phyloP scores from a whole-genome alignment of 176 grass and related monocot genomes.

The Luzula sylvatica region DNA sequence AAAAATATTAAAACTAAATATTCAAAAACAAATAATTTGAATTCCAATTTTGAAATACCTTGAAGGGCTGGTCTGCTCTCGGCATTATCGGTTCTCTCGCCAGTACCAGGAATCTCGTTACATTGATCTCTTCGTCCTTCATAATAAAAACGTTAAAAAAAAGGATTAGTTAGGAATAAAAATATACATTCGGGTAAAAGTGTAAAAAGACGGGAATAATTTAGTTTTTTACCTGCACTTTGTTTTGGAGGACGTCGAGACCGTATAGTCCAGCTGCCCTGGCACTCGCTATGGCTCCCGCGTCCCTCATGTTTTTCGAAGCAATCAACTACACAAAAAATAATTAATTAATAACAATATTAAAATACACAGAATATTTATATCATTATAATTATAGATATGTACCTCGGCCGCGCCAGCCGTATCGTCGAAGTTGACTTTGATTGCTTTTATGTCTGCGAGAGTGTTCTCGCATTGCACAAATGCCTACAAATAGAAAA shows the following conservation, averaged over 20 bases:
- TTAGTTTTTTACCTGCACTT: conserved; percentile 34
- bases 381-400: no score
- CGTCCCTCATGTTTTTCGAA: conserved; percentile 31
- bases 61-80: conserved; percentile 27
- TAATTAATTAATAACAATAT: not conserved
- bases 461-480: conserved; percentile 42
- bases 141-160: not conserved
- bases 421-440: conserved; percentile 37
- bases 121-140: conserved; percentile 41
- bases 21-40: conserved; percentile 15
- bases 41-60: conserved; percentile 28
- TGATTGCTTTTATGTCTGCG: conserved; percentile 26
- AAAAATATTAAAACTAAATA: conserved; percentile 9
- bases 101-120: conserved; percentile 43
- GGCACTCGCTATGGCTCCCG: conserved; percentile 47
- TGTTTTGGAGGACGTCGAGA: conserved; percentile 37
- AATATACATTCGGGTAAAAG: conserved; percentile 2
- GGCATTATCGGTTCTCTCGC: conserved; percentile 34
- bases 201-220: not conserved
- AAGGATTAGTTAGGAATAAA: not conserved
- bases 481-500: conserved; percentile 30
- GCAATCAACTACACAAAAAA: conserved; percentile 31
- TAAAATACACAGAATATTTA: conserved; percentile 1
- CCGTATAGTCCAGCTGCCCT: conserved; percentile 35
- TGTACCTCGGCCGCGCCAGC: conserved; percentile 41